Base-by-base conservation (phyloP, 306 rosid species). In the Boehmeria nivea region DNA sequence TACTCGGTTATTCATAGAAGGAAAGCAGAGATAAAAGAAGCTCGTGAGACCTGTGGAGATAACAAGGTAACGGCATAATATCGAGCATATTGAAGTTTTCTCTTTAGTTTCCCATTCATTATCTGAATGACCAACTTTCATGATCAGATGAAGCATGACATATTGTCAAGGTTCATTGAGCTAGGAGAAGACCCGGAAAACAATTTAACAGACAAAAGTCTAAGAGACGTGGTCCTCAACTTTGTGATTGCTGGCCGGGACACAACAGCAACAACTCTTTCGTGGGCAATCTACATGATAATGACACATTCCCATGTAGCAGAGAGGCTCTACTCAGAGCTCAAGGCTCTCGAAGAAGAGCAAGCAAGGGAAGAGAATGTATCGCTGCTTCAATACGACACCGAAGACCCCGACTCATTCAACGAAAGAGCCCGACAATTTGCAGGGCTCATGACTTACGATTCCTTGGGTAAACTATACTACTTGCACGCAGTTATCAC, bases 201-300 rank as follows among this genome's bases (percentile, higher is more conserved):
- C 60, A 73, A 71, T 39, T 79, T 82, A 42, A 81, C 75, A 3
- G 85, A 87, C 51, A 91, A 87, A 52, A 82, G 81, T 67, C 78
- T 87, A 8, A 82, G 99, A 81, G 99, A 91, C 54, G 71, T 91
- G 37, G 87, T 91, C 18, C 74, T 87, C 58, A 91, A 87, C 75
- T 87, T 91, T 49, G 95, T 91, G 65, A 91, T 91, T n/a, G 99
- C 96, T 14, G 99, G 99, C n/a, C 65, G 93, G 3, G 99, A 87
- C 70, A 91, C 99, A 49, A 91, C 96, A 8, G 99, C 96, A 18
- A 77, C 99, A 18, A 91, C 96, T 23, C 82, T 87, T 40, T 82
- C 96, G 53, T 91, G 99, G 99, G 86, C 89, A n/a, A 81, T 77
- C 49, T 87, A 91, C 56, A 87, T 87, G 89, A 67, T 81, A 36